Base-by-base conservation (phyloP, 192 early-diverging fungal species). In the Globomyces pollinis-pini region DNA sequence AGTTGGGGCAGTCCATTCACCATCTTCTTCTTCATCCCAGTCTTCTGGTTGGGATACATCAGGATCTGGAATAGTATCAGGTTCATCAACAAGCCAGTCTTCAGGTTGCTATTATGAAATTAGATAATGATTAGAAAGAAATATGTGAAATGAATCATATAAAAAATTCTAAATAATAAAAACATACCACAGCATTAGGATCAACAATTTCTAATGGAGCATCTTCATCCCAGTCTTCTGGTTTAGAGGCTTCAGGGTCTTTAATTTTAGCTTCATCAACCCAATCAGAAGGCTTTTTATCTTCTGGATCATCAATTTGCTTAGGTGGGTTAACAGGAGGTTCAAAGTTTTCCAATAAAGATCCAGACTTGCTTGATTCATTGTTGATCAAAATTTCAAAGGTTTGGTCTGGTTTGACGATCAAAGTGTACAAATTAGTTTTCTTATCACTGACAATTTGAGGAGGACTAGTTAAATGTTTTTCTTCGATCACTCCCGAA, bases 11-110 rank as follows among this genome's bases (percentile, higher is more conserved):
- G 84, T 66, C 88, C 90, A 95, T 61, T 93, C 93, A 43, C 93
- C 93, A 66, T 95, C 91, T 69, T 93, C 90, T 43, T 91, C 90
- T 20, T 89, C 88, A 63, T 79, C 75, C 93, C 93, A 95, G 59
- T 95, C 90, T 28, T 85, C 86, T 20, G 93, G 93, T 70, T 91
- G 89, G 57, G 77, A 68, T 28, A 83, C 81, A 30, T 85, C 80
- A 5, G 93, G 90, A 61, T 93, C 91, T 2, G 82, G 72, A 53
- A 93, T 79, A 55, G 77, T 73, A 20, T 68, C 28, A 50, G 83
- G 80, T 60, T 91, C 93, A 63, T 93, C 75, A 26, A 81, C 87
- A 58, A 91, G 76, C 93, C 93, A 93, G 63, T 84, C 88, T n/a
- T 82, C 76, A 8, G 91, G 91, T 61, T 82, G 88, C 41, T 70